phyloP scores from a whole-genome alignment of 495 filamentous ascomycete species.

The Letharia columbiana region DNA sequence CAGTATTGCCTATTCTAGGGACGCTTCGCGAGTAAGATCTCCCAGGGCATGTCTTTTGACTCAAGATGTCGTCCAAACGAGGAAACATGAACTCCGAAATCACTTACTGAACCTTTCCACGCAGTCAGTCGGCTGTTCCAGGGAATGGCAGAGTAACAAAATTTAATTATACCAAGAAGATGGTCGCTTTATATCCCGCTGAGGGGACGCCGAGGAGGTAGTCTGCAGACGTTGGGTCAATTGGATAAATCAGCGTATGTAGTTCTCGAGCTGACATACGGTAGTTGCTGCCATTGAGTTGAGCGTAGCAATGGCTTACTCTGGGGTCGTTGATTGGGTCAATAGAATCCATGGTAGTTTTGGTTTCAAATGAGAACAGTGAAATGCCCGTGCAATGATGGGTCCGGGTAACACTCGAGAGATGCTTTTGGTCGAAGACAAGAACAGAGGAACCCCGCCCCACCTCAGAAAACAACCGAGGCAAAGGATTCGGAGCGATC shows the following conservation, averaged over 20 bases:
- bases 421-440: not conserved
- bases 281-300: slow-evolving; percentile 57
- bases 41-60: not conserved
- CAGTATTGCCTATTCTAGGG: not conserved
- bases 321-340: slow-evolving; percentile 51
- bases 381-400: not conserved
- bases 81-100: not conserved
- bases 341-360: slow-evolving; percentile 52
- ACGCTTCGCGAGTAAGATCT: not conserved
- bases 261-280: slow-evolving; percentile 29
- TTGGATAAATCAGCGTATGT: not conserved
- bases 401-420: not conserved
- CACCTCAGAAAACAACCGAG: slow-evolving; percentile 10
- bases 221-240: slow-evolving; percentile 28
- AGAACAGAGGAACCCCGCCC: slow-evolving; percentile 2
- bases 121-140: not conserved
- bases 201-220: slow-evolving; percentile 59
- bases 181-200: slow-evolving; percentile 45
- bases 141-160: not conserved
- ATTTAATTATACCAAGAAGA: slow-evolving; percentile 49
- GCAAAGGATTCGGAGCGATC: not conserved
- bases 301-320: slow-evolving; percentile 50
- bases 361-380: not conserved
- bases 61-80: not conserved
- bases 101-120: not conserved